Conservation (phyloP, 257 asterid genomes). For the Forsythia suspensa region DNA sequence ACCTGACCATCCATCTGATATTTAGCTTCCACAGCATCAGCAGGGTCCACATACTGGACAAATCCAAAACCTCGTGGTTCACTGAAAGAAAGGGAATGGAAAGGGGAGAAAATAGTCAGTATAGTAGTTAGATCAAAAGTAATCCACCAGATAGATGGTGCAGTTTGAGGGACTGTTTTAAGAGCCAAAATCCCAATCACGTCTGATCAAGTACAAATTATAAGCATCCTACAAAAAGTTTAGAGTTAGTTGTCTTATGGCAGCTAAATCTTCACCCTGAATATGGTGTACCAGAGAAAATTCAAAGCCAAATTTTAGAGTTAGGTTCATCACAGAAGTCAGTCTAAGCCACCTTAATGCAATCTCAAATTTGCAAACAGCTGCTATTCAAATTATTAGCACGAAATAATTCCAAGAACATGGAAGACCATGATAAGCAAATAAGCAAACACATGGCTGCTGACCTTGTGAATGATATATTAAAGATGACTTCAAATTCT, state of each 20-base stretch:
- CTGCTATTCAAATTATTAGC: slow-evolving; percentile 15
- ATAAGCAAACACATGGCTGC: slow-evolving; percentile 89
- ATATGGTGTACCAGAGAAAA: neutral
- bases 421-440: slow-evolving; percentile 56
- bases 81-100: slow-evolving; percentile 33
- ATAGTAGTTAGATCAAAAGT: too few relatives aligned
- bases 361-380: slow-evolving; percentile 16
- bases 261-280: neutral
- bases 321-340: slow-evolving; percentile 1
- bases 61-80: slow-evolving; percentile 95
- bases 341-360: slow-evolving; percentile 10
- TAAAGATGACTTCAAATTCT: slow-evolving; percentile 50
- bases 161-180: neutral
- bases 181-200: neutral
- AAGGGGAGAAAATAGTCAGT: slow-evolving; percentile 3
- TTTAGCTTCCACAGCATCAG: slow-evolving; percentile 90
- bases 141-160: neutral
- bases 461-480: slow-evolving; percentile 56
- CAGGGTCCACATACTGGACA: slow-evolving; percentile 89
- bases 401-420: slow-evolving; percentile 39
- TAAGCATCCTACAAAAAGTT: neutral
- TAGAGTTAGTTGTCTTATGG: neutral
- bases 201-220: neutral
- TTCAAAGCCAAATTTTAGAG: neutral
- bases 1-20: slow-evolving; percentile 89